Percentiles rank a stretch among this genome's conserved stretches.
Conservation (phyloP, 2,329 filamentous ascomycete genomes). For the Sporothrix pallida region DNA sequence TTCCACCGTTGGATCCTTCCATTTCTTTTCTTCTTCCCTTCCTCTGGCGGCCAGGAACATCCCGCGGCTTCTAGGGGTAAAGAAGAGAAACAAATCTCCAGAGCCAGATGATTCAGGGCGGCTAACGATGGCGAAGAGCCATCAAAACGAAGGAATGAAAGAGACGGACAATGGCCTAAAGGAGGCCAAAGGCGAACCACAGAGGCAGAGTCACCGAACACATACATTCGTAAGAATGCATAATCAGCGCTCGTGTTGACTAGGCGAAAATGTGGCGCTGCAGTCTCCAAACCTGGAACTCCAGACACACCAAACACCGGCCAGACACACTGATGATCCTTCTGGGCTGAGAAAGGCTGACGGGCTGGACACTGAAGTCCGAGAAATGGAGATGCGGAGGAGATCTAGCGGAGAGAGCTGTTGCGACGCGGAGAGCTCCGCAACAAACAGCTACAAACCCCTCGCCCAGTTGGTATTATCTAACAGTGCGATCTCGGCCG, state of each 20-base stretch:
- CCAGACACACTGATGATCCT: not conserved
- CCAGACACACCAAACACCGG: no score
- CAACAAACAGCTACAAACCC: not conserved
- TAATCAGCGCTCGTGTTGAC: not conserved
- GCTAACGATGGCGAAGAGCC: not conserved
- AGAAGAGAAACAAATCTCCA: not conserved
- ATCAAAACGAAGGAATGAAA: not conserved
- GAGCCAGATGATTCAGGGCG: not conserved
- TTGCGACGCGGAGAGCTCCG: not conserved
- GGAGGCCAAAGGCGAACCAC: not conserved
- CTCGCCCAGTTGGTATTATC: constrained; percentile 12
- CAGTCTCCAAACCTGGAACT: no score
- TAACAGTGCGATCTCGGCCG: constrained; percentile 1
- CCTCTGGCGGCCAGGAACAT: constrained; percentile 23
- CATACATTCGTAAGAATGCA: not conserved
- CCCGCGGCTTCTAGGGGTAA: constrained; percentile 14
- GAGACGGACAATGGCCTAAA: not conserved
- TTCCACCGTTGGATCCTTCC: not conserved
- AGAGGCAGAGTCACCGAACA: not conserved
- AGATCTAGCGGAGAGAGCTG: not conserved
- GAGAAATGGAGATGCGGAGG: constrained; percentile 10
- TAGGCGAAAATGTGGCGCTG: not conserved
- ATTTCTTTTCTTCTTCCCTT: not conserved
- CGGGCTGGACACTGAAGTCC: constrained; percentile 15
- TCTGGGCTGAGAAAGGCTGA: not conserved